A percentile compares a stretch with the other conserved stretches of the same genome.
Conservation (phyloP, 2,329 filamentous ascomycete species). For the Cyphellophora europaea region DNA sequence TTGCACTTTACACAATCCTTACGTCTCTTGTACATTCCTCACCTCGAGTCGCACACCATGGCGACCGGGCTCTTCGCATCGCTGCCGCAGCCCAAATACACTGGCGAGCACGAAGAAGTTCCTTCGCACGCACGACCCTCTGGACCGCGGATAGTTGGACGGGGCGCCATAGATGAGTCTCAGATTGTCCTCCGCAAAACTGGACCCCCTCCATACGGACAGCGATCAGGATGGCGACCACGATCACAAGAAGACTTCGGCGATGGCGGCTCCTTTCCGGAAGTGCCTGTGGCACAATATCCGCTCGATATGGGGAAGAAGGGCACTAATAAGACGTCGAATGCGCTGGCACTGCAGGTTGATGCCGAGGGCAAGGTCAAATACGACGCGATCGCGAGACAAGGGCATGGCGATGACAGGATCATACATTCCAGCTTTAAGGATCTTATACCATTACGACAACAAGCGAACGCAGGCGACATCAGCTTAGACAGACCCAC, state of each 20-base stretch:
- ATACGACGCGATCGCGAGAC: constrained; percentile 87
- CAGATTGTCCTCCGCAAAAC: constrained; percentile 75
- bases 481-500: constrained; percentile 77
- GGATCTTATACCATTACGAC: constrained; percentile 85
- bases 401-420: constrained; percentile 73
- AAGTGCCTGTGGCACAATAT: constrained; percentile 89
- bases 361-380: constrained; percentile 88
- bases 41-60: constrained; percentile 8
- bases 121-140: constrained; percentile 62
- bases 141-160: constrained; percentile 73
- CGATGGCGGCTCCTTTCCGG: constrained; percentile 92
- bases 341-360: constrained; percentile 86
- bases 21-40: too few relatives aligned
- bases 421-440: constrained; percentile 95
- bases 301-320: constrained; percentile 92
- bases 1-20: too few relatives aligned
- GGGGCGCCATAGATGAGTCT: constrained; percentile 70
- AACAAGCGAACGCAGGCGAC: constrained; percentile 87
- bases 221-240: constrained; percentile 83
- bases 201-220: constrained; percentile 80
- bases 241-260: constrained; percentile 84
- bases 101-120: constrained; percentile 76
- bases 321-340: constrained; percentile 54
- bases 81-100: constrained; percentile 84
- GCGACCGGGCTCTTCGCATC: constrained; percentile 65